phyloP scores from a whole-genome alignment of 1,284 basidiomycete genomes.

The Ustilago shanxiensis region DNA sequence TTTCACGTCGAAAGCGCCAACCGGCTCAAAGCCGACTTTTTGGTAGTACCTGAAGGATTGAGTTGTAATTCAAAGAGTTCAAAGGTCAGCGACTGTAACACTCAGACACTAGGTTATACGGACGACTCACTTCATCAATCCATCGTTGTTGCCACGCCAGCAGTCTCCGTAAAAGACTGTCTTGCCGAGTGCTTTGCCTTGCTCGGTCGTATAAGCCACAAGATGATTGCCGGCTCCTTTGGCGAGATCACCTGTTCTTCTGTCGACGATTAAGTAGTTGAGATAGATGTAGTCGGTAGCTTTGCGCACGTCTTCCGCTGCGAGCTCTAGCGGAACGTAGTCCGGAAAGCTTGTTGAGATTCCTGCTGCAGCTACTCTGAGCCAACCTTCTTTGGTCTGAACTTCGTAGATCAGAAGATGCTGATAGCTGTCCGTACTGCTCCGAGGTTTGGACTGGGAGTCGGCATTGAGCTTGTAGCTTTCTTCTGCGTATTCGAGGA shows the following conservation, averaged over 20 bases:
- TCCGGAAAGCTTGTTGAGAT: constrained; percentile 14
- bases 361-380: constrained; percentile 27
- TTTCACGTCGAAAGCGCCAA: constrained; percentile 38
- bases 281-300: constrained; percentile 34
- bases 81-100: background rate
- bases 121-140: constrained; percentile 33
- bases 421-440: constrained; percentile 10
- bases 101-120: background rate
- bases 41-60: constrained; percentile 40
- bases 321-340: constrained; percentile 20
- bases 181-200: constrained; percentile 12
- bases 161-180: constrained; percentile 40
- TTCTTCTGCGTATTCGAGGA: constrained; percentile 13
- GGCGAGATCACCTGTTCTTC: constrained; percentile 26
- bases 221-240: constrained; percentile 31
- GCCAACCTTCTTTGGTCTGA: constrained; percentile 16
- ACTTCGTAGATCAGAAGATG: constrained; percentile 30
- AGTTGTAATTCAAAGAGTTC: background rate
- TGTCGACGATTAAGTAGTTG: constrained; percentile 42
- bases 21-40: constrained; percentile 27
- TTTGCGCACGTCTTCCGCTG: background rate
- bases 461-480: constrained; percentile 14
- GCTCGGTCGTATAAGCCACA: constrained; percentile 11
- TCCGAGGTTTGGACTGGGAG: background rate
- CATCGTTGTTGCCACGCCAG: constrained; percentile 46